phyloP scores from a whole-genome alignment of 140 eudicot genomes.

The Cichorium intybus region DNA sequence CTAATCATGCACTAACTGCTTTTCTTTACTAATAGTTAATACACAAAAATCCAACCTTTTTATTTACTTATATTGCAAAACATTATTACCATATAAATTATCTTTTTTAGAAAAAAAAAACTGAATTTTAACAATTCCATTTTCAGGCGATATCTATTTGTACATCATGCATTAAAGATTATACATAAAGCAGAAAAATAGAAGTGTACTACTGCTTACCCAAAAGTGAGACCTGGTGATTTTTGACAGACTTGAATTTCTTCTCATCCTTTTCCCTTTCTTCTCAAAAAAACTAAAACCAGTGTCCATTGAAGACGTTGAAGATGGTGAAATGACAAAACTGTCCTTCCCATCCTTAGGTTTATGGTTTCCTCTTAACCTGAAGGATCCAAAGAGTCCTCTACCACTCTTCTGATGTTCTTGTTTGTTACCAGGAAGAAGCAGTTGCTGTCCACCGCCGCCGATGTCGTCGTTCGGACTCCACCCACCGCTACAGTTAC shows the following conservation, averaged over 20 bases:
- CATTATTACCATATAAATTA: background rate
- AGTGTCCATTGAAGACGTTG: conserved; percentile 13
- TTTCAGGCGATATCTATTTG: conserved; percentile 6
- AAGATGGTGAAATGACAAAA: conserved; percentile 38
- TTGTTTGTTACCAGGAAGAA: conserved; percentile 21
- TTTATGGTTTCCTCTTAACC: conserved; percentile 18
- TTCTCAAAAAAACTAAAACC: conserved; percentile 15
- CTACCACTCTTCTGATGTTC: conserved; percentile 12
- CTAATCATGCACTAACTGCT: conserved; percentile 14
- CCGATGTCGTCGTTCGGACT: conserved; percentile 36
- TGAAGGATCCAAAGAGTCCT: conserved; percentile 41
- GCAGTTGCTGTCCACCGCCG: conserved; percentile 28
- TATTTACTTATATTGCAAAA: background rate
- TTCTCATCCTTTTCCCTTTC: conserved; percentile 26
- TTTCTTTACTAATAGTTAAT: conserved; percentile 19
- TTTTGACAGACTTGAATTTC: conserved; percentile 50
- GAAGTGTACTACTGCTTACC: conserved; percentile 42
- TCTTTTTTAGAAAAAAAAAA: background rate
- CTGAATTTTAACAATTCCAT: background rate
- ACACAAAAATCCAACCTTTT: background rate
- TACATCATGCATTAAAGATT: background rate
- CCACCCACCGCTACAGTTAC: conserved; percentile 33
- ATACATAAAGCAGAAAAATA: background rate
- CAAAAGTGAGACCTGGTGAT: conserved; percentile 64
- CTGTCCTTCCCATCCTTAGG: conserved; percentile 25